phyloP scores from a whole-genome alignment of 495 filamentous ascomycete genomes.

The Talaromyces ruber region DNA sequence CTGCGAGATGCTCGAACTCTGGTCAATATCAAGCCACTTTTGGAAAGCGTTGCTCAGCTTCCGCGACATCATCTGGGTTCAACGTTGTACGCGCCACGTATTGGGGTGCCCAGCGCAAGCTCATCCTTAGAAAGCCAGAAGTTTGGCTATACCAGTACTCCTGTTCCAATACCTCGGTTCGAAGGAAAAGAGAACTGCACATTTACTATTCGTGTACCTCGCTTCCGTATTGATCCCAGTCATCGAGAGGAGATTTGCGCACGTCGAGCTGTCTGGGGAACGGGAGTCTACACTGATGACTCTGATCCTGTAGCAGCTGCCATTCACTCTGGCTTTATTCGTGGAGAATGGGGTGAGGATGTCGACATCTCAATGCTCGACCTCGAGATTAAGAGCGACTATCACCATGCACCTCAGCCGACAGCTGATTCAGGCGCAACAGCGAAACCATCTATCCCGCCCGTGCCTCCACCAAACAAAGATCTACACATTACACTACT shows the following conservation, averaged over 20 bases:
- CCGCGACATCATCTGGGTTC: slow-evolving; percentile 79
- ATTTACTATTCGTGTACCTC: slow-evolving; percentile 76
- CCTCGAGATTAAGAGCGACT: slow-evolving; percentile 42
- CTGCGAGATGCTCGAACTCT: slow-evolving; percentile 53
- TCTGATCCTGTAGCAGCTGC: slow-evolving; percentile 88
- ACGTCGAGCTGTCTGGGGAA: slow-evolving; percentile 78
- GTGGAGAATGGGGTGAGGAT: slow-evolving; percentile 75
- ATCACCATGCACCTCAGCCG: slow-evolving; percentile 28
- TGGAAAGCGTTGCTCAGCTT: slow-evolving; percentile 59
- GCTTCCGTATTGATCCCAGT: slow-evolving; percentile 58
- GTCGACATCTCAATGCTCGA: slow-evolving; percentile 63
- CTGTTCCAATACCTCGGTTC: slow-evolving; percentile 68
- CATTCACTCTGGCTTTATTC: slow-evolving; percentile 87
- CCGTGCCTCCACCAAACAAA: slow-evolving; percentile 41
- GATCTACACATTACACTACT: slow-evolving; percentile 81
- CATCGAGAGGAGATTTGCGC: slow-evolving; percentile 75
- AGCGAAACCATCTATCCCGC: slow-evolving; percentile 27
- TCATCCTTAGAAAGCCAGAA: slow-evolving; percentile 43
- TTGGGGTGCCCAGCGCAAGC: slow-evolving; percentile 37
- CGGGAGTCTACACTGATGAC: slow-evolving; percentile 91
- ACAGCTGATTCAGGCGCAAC: slow-evolving; percentile 12
- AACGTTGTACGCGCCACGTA: slow-evolving; percentile 45
- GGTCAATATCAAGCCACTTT: slow-evolving; percentile 56
- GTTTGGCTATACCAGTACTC: slow-evolving; percentile 60
- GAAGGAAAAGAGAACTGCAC: slow-evolving; percentile 84